Evolutionary conservation across 2,329 filamentous ascomycete species (phyloP).

Genomic region (Triangularia verruculosa): DNA sequence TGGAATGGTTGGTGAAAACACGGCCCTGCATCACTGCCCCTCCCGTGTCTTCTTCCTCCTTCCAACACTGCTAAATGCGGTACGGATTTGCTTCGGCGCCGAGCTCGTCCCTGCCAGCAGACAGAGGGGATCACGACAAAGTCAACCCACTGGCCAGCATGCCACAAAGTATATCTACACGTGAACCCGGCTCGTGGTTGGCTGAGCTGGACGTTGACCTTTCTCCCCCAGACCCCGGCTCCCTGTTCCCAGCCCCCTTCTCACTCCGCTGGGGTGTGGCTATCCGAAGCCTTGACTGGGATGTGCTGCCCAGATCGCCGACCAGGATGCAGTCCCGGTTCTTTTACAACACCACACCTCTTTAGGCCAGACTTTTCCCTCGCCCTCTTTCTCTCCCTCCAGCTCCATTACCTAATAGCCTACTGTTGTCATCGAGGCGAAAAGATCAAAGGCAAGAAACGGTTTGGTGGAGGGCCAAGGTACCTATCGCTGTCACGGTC

Average conservation of each 20-base stretch:
- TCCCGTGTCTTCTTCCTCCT: neutral
- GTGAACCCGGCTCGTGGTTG: neutral
- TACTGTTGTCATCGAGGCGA: neutral
- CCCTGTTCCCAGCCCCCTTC: slow-evolving; percentile 9
- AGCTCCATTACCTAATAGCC: slow-evolving; percentile 12
- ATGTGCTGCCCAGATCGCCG: slow-evolving; percentile 27
- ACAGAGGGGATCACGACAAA: neutral
- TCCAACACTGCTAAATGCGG: neutral
- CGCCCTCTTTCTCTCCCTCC: slow-evolving; percentile 13
- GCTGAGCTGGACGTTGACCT: neutral
- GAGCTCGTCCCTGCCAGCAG: neutral
- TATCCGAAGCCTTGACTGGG: slow-evolving; percentile 6
- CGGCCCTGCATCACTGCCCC: slow-evolving; percentile 1
- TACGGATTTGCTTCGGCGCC: slow-evolving; percentile 1
- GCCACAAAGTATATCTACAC: neutral
- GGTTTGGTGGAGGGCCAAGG: neutral
- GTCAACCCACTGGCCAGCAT: neutral
- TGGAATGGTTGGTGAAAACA: neutral
- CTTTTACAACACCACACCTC: slow-evolving; percentile 17
- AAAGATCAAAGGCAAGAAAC: neutral
- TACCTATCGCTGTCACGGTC: neutral
- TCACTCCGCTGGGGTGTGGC: slow-evolving; percentile 16
- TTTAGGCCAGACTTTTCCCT: slow-evolving; percentile 18
- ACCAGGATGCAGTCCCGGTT: slow-evolving; percentile 22
- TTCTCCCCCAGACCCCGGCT: neutral